Evolutionary conservation across 331 rosid genomes (phyloP), one percentile per base, ranked within the genome.

Genomic region (Acacia concinna): DNA sequence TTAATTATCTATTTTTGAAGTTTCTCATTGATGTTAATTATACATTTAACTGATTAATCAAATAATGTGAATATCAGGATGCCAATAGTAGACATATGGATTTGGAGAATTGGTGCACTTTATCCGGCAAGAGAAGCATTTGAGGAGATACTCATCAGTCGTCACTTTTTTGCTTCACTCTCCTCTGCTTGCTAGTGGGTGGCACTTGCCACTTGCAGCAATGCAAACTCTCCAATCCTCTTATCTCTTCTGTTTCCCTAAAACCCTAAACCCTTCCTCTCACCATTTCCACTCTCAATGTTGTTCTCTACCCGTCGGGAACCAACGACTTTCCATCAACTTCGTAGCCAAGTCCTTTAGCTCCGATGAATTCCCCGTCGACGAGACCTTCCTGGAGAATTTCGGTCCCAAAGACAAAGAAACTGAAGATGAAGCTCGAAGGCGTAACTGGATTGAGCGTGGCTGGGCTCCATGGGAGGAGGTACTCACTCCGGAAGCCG

Each of bases 381-480:
- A 95, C 87, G 99, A 93, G 52, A 63, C 87, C 49, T 88, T 95
- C 87, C 65, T 85, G 51, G 78, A 89, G 68, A 85, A 86, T 0
- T 88, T 90, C 83, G 87, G 71, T 27, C 89, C 94, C 31, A 87
- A 85, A 60, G 89, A 86, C 82, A 82, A 91, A 20, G 96, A 93
- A 47, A 73, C 98, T n/a, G 99, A 95, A 41, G 98, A 95, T 32
- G 97, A 95, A 77, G 98, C 97, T 23, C 90, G 99, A 8, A 68
- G 65, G 13, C 90, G 91, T 63, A 91, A 93, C 90, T 95, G 99
- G 99, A 78, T 88, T 44, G 97, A 93, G 71, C 97, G 98, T 1
- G 97, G 97, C 2, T 95, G 99, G 99, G 99, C 98, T 21, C 99
- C 99, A 0, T 95, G 99, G 99, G 99, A 95, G 37, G 99, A 95